A percentile compares a stretch with the other conserved stretches of the same genome.
phyloP scores from a whole-genome alignment of 2,329 filamentous ascomycete genomes.

The Phialophora macrospora region DNA sequence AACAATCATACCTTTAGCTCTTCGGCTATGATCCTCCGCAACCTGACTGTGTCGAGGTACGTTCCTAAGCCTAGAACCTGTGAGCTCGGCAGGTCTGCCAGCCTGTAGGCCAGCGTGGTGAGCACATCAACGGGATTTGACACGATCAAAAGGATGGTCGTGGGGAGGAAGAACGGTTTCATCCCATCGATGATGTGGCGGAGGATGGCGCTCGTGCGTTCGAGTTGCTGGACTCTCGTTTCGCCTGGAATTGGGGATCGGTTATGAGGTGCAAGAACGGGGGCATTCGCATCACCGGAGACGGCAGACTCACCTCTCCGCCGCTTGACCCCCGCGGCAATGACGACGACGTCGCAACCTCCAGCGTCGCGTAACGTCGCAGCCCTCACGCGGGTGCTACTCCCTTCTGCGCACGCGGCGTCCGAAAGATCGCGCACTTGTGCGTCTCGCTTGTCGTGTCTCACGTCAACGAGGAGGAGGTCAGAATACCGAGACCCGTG shows the following conservation, averaged over 20 bases:
- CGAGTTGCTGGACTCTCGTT: neutral
- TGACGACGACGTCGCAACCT: neutral
- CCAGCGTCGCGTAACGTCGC: neutral
- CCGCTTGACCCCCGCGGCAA: neutral
- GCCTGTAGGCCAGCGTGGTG: conserved; percentile 54
- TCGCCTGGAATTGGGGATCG: neutral
- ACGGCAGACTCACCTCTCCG: neutral
- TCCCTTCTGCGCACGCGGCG: neutral
- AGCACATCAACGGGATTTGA: conserved; percentile 63
- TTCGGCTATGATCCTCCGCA: neutral
- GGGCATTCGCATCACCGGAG: neutral
- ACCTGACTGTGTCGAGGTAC: neutral
- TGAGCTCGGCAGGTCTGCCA: conserved; percentile 45
- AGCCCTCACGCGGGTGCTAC: neutral
- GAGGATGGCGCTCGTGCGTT: neutral
- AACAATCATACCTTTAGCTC: neutral
- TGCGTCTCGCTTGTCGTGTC: neutral
- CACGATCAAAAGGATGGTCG: conserved; percentile 57
- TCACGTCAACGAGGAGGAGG: neutral
- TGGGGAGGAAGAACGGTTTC: conserved; percentile 49
- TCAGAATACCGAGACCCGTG: neutral
- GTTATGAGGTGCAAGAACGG: neutral
- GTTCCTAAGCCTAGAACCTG: neutral
- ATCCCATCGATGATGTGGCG: conserved; percentile 44
- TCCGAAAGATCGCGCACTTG: neutral